These are phyloP conservation scores for Epichloe uncinata DNA, from an alignment of 2,329 filamentous ascomycete species.

Conservation along the genomic window DNA sequence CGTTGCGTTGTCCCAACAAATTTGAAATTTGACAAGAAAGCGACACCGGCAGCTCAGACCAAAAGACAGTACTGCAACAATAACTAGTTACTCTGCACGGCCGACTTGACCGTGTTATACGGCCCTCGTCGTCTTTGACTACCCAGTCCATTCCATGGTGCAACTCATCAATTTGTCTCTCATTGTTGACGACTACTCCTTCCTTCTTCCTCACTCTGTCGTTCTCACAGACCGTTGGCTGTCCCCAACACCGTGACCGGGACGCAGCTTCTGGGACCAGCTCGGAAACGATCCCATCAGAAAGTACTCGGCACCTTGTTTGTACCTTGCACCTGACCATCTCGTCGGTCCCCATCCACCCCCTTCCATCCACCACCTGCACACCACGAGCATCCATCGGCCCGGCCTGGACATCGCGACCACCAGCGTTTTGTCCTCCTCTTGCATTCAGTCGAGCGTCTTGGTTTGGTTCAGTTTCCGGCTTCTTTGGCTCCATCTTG, in stretches of 20 bases:
- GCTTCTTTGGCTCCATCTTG: neutral
- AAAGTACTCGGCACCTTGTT: too few relatives aligned
- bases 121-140: neutral
- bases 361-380: too few relatives aligned
- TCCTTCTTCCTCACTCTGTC: neutral
- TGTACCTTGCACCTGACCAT: too few relatives aligned
- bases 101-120: neutral
- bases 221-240: neutral
- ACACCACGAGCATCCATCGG: neutral
- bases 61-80: too few relatives aligned
- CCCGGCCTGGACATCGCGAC: neutral
- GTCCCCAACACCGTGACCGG: neutral
- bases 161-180: neutral
- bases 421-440: neutral
- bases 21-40: too few relatives aligned
- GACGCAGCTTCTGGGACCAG: too few relatives aligned
- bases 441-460: neutral
- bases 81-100: too few relatives aligned
- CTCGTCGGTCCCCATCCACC: too few relatives aligned
- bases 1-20: too few relatives aligned
- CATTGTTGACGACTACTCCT: neutral
- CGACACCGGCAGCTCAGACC: too few relatives aligned
- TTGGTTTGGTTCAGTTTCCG: conserved; percentile 1
- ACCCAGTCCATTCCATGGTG: neutral
- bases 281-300: too few relatives aligned